A percentile compares a stretch with the other conserved stretches of the same genome.
phyloP scores from a whole-genome alignment of 2,329 filamentous ascomycete genomes.

The Fusarium nygamai region DNA sequence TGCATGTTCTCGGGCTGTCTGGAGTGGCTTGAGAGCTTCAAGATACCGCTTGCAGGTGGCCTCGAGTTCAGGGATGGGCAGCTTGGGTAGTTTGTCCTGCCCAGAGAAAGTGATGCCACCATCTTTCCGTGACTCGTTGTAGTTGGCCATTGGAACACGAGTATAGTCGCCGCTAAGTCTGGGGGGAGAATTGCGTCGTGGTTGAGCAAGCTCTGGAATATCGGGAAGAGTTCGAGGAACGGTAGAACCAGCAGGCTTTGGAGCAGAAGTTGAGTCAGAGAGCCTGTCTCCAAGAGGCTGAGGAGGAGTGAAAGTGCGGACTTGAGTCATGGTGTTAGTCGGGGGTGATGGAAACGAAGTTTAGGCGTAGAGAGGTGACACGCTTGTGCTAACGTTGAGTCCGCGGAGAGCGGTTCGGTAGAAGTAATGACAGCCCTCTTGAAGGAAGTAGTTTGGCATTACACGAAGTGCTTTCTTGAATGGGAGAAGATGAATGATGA shows the following conservation, averaged over 20 bases:
- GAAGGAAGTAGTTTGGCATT: conserved; percentile 84
- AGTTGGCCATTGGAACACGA: conserved; percentile 63
- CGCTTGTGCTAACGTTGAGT: conserved; percentile 80
- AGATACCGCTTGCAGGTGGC: conserved; percentile 82
- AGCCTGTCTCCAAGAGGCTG: conserved; percentile 79
- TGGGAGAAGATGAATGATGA: conserved; percentile 14
- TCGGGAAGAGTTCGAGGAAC: conserved; percentile 55
- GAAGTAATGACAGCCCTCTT: conserved; percentile 94
- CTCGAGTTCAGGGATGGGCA: conserved; percentile 92
- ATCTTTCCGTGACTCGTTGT: conserved; percentile 63
- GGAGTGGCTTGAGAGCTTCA: conserved; percentile 80
- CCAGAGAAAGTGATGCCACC: conserved; percentile 87
- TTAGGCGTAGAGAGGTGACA: conserved; percentile 81
- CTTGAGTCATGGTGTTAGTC: conserved; percentile 52
- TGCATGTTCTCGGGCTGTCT: conserved; percentile 80
- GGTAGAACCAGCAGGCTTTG: conserved; percentile 44
- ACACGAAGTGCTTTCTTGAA: conserved; percentile 51
- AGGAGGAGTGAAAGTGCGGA: conserved; percentile 64
- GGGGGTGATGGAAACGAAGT: conserved; percentile 10
- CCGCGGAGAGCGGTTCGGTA: conserved; percentile 89
- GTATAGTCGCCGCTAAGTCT: conserved; percentile 49
- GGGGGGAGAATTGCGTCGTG: conserved; percentile 33
- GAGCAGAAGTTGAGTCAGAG: conserved; percentile 50
- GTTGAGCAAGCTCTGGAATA: conserved; percentile 42
- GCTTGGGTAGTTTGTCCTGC: conserved; percentile 88